Conservation (phyloP, 208 protist species). For the Leishmania major region DNA sequence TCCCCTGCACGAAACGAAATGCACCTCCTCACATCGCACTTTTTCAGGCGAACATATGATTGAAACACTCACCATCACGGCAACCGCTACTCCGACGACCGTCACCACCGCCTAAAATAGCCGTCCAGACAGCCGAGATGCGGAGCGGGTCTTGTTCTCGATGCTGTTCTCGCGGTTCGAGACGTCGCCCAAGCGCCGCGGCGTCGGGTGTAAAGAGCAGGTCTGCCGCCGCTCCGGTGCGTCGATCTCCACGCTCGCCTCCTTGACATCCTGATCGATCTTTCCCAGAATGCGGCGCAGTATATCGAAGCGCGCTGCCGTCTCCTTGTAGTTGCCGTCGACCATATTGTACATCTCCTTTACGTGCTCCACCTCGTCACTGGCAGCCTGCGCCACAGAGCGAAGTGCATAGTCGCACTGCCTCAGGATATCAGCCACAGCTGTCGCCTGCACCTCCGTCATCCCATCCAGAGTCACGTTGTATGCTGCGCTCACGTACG, state of each 20-base stretch:
- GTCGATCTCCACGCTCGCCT: constrained; percentile 39
- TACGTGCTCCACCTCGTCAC: constrained; percentile 34
- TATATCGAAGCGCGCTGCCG: constrained; percentile 33
- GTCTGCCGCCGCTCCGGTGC: constrained; percentile 7
- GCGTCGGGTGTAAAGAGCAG: background rate
- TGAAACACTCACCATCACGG: background rate
- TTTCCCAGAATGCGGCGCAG: constrained; percentile 46
- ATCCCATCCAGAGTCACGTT: constrained; percentile 35
- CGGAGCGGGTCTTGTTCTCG: background rate
- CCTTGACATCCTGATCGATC: constrained; percentile 62
- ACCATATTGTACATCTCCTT: constrained; percentile 38
- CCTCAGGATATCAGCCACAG: constrained; percentile 31
- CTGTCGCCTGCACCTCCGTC: constrained; percentile 34
- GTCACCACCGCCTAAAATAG: background rate
- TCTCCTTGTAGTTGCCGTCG: constrained; percentile 42
- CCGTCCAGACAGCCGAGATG: background rate
- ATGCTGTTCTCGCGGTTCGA: constrained; percentile 26
- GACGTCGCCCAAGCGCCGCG: constrained; percentile 20
- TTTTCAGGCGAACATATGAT: too few species aligned
- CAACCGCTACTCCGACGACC: background rate
- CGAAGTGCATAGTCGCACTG: constrained; percentile 19
- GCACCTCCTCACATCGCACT: too few species aligned
- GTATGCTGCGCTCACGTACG: constrained; percentile 24
- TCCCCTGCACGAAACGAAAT: too few species aligned
- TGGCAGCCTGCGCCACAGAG: constrained; percentile 19